Evolutionary conservation across 2,329 filamentous ascomycete species (phyloP), one percentile per base, ranked within the genome.

Genomic region (Calcarisporium arbuscula): DNA sequence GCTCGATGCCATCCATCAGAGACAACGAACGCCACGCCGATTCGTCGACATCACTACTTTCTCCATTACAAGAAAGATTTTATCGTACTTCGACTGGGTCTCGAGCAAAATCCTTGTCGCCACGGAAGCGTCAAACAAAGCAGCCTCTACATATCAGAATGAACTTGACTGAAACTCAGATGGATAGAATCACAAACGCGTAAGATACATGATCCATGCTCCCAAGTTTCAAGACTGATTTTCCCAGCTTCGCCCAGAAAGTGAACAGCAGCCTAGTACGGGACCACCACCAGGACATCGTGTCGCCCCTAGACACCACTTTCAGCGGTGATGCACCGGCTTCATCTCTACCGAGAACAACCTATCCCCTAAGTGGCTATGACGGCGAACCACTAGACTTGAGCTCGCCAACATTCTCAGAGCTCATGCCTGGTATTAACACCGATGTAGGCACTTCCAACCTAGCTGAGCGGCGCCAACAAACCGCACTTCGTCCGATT

Each of bases 161-260:
- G 44, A 68, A 68, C 40, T 43, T 72, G 35, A 72, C 67, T 5
- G 64, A 70, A 29, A 61, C 57, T 1, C 65, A 71, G 40, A 62
- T 72, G 56, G 62, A 70, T 36, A 65, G 57, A 39, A 53, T 72
- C 28, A 62, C 68, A 4, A 57, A 65, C 30, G 64, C 59, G 68
- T 70, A 56, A 40, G 64, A 32, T 23, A 8, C 21, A n/a, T n/a
- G n/a, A n/a, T n/a, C 18, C 11, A 18, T 15, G 12, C 10, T 6
- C 16, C n/a, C 26, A 10, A 23, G 28, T 9, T 14, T 28, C 15
- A 21, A 21, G 15, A 20, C 14, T 5, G 18, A 6, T n/a, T 25
- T 16, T 25, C 14, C n/a, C 20, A 62, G 60, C 10, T 61, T 63
- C 30, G 55, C 56, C 8, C 45, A 47, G 14, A 58, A 54, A 33